Base-by-base conservation (phyloP, 257 asterid species). In the Primulina eburnea region DNA sequence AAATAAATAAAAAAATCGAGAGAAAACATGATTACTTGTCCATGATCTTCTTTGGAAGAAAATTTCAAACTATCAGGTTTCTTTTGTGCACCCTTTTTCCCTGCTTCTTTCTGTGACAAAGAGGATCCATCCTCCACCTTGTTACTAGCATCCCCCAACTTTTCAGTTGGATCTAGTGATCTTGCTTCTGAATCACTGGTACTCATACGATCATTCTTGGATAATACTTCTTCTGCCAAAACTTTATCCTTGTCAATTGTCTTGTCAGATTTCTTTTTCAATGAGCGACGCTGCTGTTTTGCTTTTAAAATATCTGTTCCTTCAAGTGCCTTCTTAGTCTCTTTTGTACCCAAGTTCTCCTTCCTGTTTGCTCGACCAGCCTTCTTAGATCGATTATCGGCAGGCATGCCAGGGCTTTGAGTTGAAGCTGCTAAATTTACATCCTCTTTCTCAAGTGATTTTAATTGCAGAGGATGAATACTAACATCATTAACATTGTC, bases 171-270 rank as follows among this genome's bases (percentile, higher is more conserved):
- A 67, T 76, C 82, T 55, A 8, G 75, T 29, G 80, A 71, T 70
- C 74, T 81, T 75, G 76, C 72, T 68, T 80, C 86, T 38, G 80
- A 75, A 79, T 90, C 88, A 76, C 89, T 84, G 65, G 26, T 24
- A 24, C 77, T 71, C 38, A 69, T 84, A 76, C 77, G 83, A 60
- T 78, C 81, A 14, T 68, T 75, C 77, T 85, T 78, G 43, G 82
- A 67, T 61, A 78, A 75, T 68, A 72, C 85, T 70, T 73, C 85
- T 43, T 65, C 84, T 67, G 77, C 53, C 34, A 76, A 62, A 26
- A 71, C 62, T 77, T 77, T 82, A 77, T 77, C 82, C 26, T 24
- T 24, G 26, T 24, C 26, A 24, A 24, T 24, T 24, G 26, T 24
- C 70, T 82, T 78, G 11, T 60, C 65, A 65, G 78, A 70, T 58